Conservation (phyloP, 2,329 filamentous ascomycete genomes). For the Arthroderma sp. region DNA sequence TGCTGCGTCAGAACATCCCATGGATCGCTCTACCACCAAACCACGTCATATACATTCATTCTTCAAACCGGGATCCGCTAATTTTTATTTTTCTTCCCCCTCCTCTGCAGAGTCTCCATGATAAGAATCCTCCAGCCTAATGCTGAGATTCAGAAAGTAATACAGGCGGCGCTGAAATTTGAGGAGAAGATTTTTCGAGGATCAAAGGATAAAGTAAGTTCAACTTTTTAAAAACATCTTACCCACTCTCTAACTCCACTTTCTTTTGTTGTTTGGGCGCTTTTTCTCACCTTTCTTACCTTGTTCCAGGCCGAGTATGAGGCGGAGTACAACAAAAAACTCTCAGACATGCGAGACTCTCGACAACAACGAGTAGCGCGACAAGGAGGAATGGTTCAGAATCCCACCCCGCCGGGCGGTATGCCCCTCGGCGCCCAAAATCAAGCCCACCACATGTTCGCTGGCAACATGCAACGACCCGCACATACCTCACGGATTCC, state of each 20-base stretch:
- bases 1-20: background rate
- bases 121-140: slow-evolving; percentile 33
- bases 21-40: background rate
- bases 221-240: background rate
- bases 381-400: slow-evolving; percentile 28
- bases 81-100: background rate
- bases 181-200: slow-evolving; percentile 34
- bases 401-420: slow-evolving; percentile 19
- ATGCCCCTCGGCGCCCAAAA: slow-evolving; percentile 25
- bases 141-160: slow-evolving; percentile 24
- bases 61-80: background rate
- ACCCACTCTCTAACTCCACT: background rate
- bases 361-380: slow-evolving; percentile 30
- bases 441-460: slow-evolving; percentile 33
- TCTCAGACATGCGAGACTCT: slow-evolving; percentile 32
- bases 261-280: background rate
- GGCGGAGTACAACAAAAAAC: slow-evolving; percentile 30
- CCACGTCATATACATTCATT: background rate
- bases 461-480: slow-evolving; percentile 10
- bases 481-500: slow-evolving; percentile 4
- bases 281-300: slow-evolving; percentile 1
- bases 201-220: slow-evolving; percentile 22
- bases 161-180: slow-evolving; percentile 30
- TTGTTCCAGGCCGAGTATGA: slow-evolving; percentile 28
- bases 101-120: slow-evolving; percentile 28